A percentile compares a stretch with the other conserved stretches of the same genome.
Conservation (phyloP, 2,329 filamentous ascomycete genomes). For the Colletotrichum caudatum region DNA sequence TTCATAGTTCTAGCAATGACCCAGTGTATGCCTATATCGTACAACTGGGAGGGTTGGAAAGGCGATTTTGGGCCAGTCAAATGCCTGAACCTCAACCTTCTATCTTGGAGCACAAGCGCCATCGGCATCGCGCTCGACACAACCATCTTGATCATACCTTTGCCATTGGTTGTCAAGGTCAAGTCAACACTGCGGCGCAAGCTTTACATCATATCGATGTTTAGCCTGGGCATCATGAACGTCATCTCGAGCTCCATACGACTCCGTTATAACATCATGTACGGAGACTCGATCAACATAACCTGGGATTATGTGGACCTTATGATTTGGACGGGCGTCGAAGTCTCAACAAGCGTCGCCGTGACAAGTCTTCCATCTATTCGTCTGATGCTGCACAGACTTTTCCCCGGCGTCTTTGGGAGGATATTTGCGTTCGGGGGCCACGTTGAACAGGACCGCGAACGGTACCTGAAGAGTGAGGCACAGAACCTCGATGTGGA, state of each 20-base stretch:
- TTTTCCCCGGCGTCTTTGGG: conserved; percentile 15
- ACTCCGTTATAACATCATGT: conserved; percentile 50
- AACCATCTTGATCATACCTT: conserved; percentile 56
- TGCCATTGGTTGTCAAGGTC: conserved; percentile 56
- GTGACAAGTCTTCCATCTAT: conserved; percentile 56
- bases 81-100: conserved; percentile 21
- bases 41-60: conserved; percentile 36
- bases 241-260: conserved; percentile 51
- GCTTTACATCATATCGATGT: conserved; percentile 56
- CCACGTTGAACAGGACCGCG: conserved; percentile 25
- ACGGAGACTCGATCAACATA: conserved; percentile 51
- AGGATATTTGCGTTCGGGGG: conserved; percentile 27
- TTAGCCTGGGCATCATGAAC: conserved; percentile 57
- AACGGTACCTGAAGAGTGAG: conserved; percentile 9
- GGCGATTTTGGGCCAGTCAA: conserved; percentile 18
- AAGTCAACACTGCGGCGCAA: conserved; percentile 57
- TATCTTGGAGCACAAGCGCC: conserved; percentile 21
- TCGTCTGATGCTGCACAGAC: conserved; percentile 47
- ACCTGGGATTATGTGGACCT: conserved; percentile 56
- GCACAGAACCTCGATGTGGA: conserved; percentile 4
- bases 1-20: conserved; percentile 1
- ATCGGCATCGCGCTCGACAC: conserved; percentile 61
- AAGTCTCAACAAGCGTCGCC: conserved; percentile 55
- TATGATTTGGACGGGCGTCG: conserved; percentile 57
- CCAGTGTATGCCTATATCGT: conserved; percentile 24